Base-by-base conservation (phyloP, 768 basidiomycete genomes). In the Leccinum broughii region DNA sequence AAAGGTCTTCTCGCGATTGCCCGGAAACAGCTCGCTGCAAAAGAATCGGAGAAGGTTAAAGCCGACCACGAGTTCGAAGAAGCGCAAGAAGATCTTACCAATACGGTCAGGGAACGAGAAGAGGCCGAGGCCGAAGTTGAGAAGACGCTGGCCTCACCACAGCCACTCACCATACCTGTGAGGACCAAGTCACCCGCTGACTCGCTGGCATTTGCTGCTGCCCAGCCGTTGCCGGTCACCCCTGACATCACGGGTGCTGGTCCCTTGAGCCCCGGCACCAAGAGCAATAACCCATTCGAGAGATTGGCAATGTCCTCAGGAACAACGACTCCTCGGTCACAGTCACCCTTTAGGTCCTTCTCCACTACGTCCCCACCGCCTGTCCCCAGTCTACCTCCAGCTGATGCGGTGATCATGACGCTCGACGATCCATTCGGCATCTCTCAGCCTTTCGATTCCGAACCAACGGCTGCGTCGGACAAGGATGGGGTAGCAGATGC, bases 221-320 rank as follows among this genome's bases (percentile, higher is more conserved):
- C 83, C n/a, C 85, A 90, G 13, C 85, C 90, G 2, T 78, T 93
- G 26, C 92, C 93, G 7, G 69, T 76, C 22, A 86, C 90, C 0
- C 92, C 93, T 41, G 85, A 88, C 48, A 65, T 81, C 7, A 78
- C 80, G 1, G 84, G 80, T 46, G 58, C 63, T 52, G 52, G 50
- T 34, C 83, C 86, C 6, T 66, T 76, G 39, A 81, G 85, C 24
- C 75, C 77, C 6, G 71, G 73, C 50, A 72, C 75, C 57, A 91
- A 91, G 78, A 94, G 91, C 68, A 96, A 89, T 68, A 98, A 98
- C 72, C 95, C 95, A 4, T 98, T 98, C 68, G 94, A 92, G 60
- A 79, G 88, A 51, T 72, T 95, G 32, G 78, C 79, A 2, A 79
- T 81, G 77, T 72, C 80, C 39, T 74, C 77, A 26, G 80, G 76